These are phyloP conservation scores for Telopea speciosissima DNA, from an alignment of 177 flowering plant species.

Conservation along the genomic window DNA sequence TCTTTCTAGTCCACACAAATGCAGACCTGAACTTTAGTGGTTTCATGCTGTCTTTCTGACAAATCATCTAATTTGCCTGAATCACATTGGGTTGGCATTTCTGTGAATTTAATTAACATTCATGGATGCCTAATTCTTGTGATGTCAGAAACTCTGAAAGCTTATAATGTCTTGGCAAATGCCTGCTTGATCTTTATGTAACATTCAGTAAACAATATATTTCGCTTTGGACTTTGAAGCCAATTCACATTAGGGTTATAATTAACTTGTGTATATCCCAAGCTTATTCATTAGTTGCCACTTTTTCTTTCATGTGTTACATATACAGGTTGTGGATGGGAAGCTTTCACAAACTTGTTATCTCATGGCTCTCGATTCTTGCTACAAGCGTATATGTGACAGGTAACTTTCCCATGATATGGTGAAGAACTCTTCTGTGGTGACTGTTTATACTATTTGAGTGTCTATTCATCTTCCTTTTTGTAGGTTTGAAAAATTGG, in stretches of 20 bases:
- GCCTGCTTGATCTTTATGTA: not conserved
- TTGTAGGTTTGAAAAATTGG: conserved; percentile 75
- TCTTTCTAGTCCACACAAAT: too few species aligned
- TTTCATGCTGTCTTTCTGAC: too few species aligned
- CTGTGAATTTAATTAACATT: not conserved
- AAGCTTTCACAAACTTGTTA: conserved; percentile 97
- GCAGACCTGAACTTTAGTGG: not conserved
- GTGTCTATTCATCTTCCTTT: conserved; percentile 8
- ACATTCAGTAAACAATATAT: not conserved
- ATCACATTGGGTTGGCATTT: not conserved
- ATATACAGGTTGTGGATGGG: conserved; percentile 86
- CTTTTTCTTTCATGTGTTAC: conserved; percentile 1
- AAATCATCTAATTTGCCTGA: too few species aligned
- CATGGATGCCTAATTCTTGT: not conserved
- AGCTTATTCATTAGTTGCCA: not conserved
- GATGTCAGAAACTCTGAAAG: not conserved
- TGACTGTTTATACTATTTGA: not conserved
- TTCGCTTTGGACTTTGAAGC: not conserved
- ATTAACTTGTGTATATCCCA: not conserved
- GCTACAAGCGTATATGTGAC: conserved; percentile 62
- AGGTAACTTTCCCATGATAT: conserved; percentile 45
- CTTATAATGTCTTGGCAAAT: not conserved
- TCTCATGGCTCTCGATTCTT: conserved; percentile 93
- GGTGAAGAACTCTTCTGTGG: not conserved
- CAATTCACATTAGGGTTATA: not conserved